Percentiles rank a stretch among this genome's conserved stretches.
phyloP scores from a whole-genome alignment of 2,329 filamentous ascomycete genomes.

The Dryadomyces quercus-mongolicae region DNA sequence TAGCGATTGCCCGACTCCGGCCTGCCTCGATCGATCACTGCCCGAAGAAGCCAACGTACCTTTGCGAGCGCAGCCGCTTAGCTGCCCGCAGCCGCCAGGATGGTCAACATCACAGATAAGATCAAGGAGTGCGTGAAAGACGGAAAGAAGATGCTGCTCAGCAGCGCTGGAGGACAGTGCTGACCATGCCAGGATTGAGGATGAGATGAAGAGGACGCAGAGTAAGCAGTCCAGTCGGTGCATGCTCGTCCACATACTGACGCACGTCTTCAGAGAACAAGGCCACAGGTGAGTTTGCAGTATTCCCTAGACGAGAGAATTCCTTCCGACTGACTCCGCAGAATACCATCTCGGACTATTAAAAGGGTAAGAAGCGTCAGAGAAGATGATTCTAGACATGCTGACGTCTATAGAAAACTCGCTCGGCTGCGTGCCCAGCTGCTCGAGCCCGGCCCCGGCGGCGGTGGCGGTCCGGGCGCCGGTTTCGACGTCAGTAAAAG shows the following conservation, averaged over 20 bases:
- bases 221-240: constrained; percentile 41
- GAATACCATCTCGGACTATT: constrained; percentile 97
- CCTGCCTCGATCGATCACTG: too few species aligned
- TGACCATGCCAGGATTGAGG: constrained; percentile 65
- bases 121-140: constrained; percentile 76
- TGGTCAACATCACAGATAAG: constrained; percentile 99
- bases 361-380: constrained; percentile 59
- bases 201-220: constrained; percentile 98
- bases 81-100: constrained; percentile 30
- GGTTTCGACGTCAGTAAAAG: constrained; percentile 95
- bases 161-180: too few species aligned
- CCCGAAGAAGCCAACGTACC: neutral
- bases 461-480: constrained; percentile 63
- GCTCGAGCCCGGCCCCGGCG: constrained; percentile 73
- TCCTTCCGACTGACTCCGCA: constrained; percentile 25
- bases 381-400: neutral
- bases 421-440: constrained; percentile 89
- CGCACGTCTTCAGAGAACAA: constrained; percentile 69
- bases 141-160: too few species aligned
- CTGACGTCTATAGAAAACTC: constrained; percentile 59
- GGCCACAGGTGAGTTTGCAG: constrained; percentile 72
- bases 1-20: too few species aligned
- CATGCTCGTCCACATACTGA: neutral
- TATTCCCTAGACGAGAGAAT: neutral
- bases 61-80: constrained; percentile 4